Base-by-base conservation (phyloP, 2,329 filamentous ascomycete species). In the Colletotrichum sp. region DNA sequence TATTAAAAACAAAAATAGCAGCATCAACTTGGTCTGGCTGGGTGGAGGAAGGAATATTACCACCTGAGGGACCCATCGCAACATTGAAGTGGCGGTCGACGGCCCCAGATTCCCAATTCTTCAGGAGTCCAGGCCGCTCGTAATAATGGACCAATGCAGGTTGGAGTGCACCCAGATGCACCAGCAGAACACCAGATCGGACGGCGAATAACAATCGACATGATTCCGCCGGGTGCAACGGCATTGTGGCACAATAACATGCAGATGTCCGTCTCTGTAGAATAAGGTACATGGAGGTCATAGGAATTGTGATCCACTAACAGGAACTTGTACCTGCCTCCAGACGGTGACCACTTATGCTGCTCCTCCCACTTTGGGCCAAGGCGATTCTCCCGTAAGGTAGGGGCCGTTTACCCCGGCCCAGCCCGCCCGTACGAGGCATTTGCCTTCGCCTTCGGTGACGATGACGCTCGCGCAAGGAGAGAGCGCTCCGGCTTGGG, bases 371-470 rank as follows among this genome's bases (percentile, higher is more conserved):
- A 15, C 39, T 49, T 71, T 26, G 32, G 49, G 69, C 63, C 63
- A 44, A 68, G 55, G 64, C 49, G 62, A 67, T 73, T 73, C 36
- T 68, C 57, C 71, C 65, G 63, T n/a, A 28, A 32, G 16, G 15
- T 30, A 60, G 70, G 59, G 70, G 66, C 65, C 57, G 34, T 65
- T 66, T 34, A 34, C n/a, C 39, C 71, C 57, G 52, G 52, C 57
- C 65, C 55, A 30, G 68, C 62, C 55, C 36, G 65, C 26, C 63
- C 55, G 16, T 15, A 28, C 63, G 49, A 44, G 72, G 28, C 28
- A 72, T 72, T 76, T 68, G 64, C 64, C 73, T 76, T 65, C 34
- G 64, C 64, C 73, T 76, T 59, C 34, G 24, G 57, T 59, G 69
- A 74, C 64, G 70, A 76, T 76, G 70, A 76, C 74, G 74, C 70